Percentiles rank a stretch among this genome's conserved stretches.
These are phyloP conservation scores for Leishmania mexicana DNA, from an alignment of 208 protist genomes.

Conservation along the genomic window DNA sequence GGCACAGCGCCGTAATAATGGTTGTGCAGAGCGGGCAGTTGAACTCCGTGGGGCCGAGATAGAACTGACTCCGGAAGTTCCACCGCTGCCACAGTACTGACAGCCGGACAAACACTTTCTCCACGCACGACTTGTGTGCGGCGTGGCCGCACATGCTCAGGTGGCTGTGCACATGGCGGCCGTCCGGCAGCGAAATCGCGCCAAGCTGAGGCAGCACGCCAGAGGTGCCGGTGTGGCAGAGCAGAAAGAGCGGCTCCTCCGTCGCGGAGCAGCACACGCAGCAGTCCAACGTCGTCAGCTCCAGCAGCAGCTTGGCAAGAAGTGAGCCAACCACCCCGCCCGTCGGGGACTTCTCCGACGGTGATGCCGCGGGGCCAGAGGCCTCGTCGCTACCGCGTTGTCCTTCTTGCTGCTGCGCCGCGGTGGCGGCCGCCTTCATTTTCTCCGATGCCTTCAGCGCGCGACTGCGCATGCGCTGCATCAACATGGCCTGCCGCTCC, in stretches of 20 bases:
- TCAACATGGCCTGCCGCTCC: constrained; percentile 66
- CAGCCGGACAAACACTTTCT: constrained; percentile 54
- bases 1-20: constrained; percentile 60
- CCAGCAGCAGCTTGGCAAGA: constrained; percentile 48
- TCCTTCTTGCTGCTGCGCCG: not conserved
- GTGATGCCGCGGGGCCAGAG: not conserved
- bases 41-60: constrained; percentile 54
- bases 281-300: constrained; percentile 62
- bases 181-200: constrained; percentile 26
- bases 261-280: constrained; percentile 55
- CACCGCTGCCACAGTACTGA: constrained; percentile 37
- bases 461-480: constrained; percentile 58
- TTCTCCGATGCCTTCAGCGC: constrained; percentile 25
- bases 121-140: constrained; percentile 64
- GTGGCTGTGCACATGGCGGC: constrained; percentile 47
- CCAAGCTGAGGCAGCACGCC: constrained; percentile 39
- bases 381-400: not conserved
- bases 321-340: constrained; percentile 21
- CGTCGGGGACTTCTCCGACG: not conserved
- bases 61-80: constrained; percentile 43
- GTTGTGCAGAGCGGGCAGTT: constrained; percentile 75
- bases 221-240: constrained; percentile 61
- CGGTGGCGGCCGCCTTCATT: not conserved
- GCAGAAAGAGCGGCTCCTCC: constrained; percentile 58
- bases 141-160: constrained; percentile 69